Conservation (phyloP, 352 stramenopile species). For the Elongisporangium undulatum region DNA sequence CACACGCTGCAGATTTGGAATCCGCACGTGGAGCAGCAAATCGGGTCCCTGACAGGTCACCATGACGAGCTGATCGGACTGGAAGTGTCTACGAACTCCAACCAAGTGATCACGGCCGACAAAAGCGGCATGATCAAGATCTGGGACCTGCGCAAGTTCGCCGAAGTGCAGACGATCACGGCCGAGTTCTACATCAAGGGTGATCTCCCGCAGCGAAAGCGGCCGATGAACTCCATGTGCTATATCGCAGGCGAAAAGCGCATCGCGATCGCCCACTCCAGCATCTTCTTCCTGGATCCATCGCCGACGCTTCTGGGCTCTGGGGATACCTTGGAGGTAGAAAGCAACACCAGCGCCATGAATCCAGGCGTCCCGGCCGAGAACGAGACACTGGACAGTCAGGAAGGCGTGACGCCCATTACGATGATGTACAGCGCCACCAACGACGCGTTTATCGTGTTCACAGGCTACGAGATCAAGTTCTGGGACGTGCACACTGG, state of each 20-base stretch:
- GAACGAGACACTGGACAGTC: constrained; percentile 6
- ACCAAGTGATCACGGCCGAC: constrained; percentile 51
- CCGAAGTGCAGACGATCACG: constrained; percentile 29
- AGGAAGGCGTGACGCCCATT: constrained; percentile 28
- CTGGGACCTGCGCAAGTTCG: constrained; percentile 50
- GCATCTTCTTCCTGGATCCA: constrained; percentile 49
- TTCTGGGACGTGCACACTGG: constrained; percentile 23
- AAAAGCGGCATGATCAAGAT: constrained; percentile 48
- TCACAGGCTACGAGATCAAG: constrained; percentile 24
- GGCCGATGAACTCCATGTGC: constrained; percentile 35
- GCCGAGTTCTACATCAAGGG: constrained; percentile 29
- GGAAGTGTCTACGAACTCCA: constrained; percentile 32
- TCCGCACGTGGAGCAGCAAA: constrained; percentile 50
- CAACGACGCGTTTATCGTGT: constrained; percentile 23
- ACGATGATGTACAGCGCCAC: constrained; percentile 22
- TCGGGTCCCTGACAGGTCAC: constrained; percentile 40
- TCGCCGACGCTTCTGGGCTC: not conserved
- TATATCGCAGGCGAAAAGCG: constrained; percentile 26
- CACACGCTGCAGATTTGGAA: constrained; percentile 60
- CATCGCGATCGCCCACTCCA: constrained; percentile 47
- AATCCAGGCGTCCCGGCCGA: not conserved
- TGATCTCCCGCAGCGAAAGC: constrained; percentile 7
- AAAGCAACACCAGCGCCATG: constrained; percentile 1
- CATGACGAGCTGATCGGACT: constrained; percentile 43
- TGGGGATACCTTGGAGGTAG: not conserved